Evolutionary conservation across 2,329 filamentous ascomycete genomes (phyloP).

Genomic region (Claviceps citrina): DNA sequence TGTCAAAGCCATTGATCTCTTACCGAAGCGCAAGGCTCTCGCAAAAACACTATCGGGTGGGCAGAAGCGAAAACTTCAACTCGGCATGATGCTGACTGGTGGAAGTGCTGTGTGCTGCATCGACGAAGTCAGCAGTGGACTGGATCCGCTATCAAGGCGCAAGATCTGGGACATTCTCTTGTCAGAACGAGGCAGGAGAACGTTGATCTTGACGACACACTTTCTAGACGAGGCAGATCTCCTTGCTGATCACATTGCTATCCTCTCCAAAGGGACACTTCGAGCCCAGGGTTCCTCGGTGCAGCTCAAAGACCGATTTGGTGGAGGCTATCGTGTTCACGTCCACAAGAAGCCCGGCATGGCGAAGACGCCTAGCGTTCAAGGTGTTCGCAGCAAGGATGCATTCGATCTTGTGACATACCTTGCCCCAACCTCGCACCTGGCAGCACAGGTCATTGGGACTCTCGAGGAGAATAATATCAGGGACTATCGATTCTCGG

Average conservation of each 20-base stretch:
- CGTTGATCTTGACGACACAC: conserved; percentile 79
- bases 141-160: conserved; percentile 71
- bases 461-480: conserved; percentile 51
- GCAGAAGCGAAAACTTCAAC: conserved; percentile 80
- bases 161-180: conserved; percentile 93
- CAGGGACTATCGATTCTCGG: conserved; percentile 68
- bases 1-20: conserved; percentile 57
- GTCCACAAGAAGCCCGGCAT: conserved; percentile 44
- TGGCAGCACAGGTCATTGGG: conserved; percentile 57
- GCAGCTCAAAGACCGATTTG: conserved; percentile 66
- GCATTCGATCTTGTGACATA: conserved; percentile 61
- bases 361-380: conserved; percentile 32
- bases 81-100: conserved; percentile 91
- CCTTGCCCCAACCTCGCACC: conserved; percentile 49
- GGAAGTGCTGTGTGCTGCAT: conserved; percentile 79
- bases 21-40: conserved; percentile 53
- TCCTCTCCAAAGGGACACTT: conserved; percentile 70
- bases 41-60: conserved; percentile 74
- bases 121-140: conserved; percentile 77
- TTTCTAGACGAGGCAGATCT: conserved; percentile 89
- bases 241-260: conserved; percentile 74
- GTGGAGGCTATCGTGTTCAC: conserved; percentile 72
- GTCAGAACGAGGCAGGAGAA: conserved; percentile 65
- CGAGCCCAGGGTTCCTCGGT: conserved; percentile 74
- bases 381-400: conserved; percentile 40